Conservation (phyloP, 2,329 filamentous ascomycete genomes). For the Penicillium paneum region DNA sequence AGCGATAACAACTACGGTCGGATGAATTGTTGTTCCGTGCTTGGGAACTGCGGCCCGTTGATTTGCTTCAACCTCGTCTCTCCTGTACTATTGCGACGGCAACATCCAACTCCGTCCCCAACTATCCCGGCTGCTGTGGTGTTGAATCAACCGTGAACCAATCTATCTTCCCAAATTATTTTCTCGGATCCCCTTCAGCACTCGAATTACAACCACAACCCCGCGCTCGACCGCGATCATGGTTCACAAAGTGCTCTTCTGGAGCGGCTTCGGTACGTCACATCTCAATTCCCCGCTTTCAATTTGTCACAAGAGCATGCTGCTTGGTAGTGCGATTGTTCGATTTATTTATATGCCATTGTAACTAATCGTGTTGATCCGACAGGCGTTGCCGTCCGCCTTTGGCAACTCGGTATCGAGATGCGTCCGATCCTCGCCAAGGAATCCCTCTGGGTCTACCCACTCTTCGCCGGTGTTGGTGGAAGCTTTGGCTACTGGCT, state of each 20-base stretch:
- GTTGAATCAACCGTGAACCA: slow-evolving; percentile 9
- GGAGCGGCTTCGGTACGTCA: slow-evolving; percentile 76
- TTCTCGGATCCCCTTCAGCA: slow-evolving; percentile 4
- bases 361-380: slow-evolving; percentile 14
- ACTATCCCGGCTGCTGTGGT: slow-evolving; percentile 16
- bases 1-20: slow-evolving; percentile 18
- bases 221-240: slow-evolving; percentile 32
- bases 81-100: slow-evolving; percentile 27
- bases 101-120: slow-evolving; percentile 19
- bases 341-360: background rate
- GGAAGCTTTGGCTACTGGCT: slow-evolving; percentile 97
- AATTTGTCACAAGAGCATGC: background rate
- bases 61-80: slow-evolving; percentile 34
- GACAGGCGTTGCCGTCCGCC: slow-evolving; percentile 80
- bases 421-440: slow-evolving; percentile 92
- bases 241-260: slow-evolving; percentile 54
- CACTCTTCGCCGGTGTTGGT: slow-evolving; percentile 78
- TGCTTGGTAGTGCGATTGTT: background rate
- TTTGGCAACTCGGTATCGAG: slow-evolving; percentile 97
- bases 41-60: slow-evolving; percentile 37
- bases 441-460: slow-evolving; percentile 85
- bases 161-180: slow-evolving; percentile 1
- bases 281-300: slow-evolving; percentile 11
- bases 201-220: slow-evolving; percentile 16
- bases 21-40: slow-evolving; percentile 21